phyloP scores from a whole-genome alignment of 169 alveolate species.

The Sarcocystis neurona region DNA sequence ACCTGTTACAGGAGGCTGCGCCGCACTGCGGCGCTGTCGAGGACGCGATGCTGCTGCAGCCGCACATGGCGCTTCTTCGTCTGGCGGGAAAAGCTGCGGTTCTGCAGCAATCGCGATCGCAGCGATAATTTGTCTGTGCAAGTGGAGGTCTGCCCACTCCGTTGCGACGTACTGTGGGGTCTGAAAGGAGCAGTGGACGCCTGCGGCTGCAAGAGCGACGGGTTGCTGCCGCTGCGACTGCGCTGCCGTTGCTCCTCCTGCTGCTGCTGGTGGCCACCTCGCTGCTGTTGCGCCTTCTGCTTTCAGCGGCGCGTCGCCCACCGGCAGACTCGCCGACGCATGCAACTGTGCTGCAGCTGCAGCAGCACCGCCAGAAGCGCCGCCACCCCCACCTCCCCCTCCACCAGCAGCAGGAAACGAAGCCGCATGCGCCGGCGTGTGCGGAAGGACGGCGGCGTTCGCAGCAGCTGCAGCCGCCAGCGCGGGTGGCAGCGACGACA shows the following conservation, averaged over 20 bases:
- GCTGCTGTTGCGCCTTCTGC: background rate
- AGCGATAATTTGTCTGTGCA: conserved; percentile 36
- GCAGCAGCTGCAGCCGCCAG: background rate
- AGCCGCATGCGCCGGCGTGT: background rate
- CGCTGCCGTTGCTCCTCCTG: background rate
- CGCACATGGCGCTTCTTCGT: background rate
- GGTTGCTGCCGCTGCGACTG: no score
- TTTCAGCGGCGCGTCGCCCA: background rate
- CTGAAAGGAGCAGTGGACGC: conserved; percentile 33
- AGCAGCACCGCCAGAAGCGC: background rate
- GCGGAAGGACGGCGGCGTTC: background rate
- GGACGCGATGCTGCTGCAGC: background rate
- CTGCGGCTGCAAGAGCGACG: background rate
- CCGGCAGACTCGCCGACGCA: background rate
- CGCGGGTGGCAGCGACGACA: background rate
- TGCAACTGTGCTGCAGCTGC: background rate
- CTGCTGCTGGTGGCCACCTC: background rate
- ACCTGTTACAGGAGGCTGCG: background rate
- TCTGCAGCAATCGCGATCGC: conserved; percentile 37
- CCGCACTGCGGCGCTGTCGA: background rate
- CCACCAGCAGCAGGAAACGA: background rate
- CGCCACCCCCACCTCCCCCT: background rate
- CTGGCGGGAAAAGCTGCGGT: background rate
- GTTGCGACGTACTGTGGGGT: conserved; percentile 21
- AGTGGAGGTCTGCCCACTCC: conserved; percentile 46